Conservation (phyloP, 805 yeast genomes). For the Pichia eremophila region DNA sequence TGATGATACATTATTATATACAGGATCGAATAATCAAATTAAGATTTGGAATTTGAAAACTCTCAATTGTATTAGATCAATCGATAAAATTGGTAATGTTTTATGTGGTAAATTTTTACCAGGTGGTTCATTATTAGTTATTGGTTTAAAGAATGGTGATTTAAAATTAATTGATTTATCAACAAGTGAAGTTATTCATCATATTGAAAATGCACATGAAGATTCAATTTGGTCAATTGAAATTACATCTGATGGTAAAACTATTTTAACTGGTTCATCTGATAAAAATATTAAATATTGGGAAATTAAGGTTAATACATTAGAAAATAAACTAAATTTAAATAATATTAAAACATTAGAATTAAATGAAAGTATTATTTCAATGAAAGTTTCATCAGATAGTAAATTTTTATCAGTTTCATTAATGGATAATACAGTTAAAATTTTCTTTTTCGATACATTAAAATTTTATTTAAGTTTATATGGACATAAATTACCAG, state of each 20-base stretch:
- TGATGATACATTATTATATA: conserved; percentile 71
- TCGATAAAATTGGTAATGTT: conserved; percentile 77
- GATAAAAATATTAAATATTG: conserved; percentile 87
- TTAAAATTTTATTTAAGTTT: conserved; percentile 80
- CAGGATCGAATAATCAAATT: conserved; percentile 83
- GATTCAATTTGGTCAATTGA: conserved; percentile 85
- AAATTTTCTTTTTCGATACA: conserved; percentile 81
- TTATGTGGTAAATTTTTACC: conserved; percentile 76
- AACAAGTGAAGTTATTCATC: conserved; percentile 62
- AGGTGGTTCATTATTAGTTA: conserved; percentile 78
- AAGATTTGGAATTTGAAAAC: conserved; percentile 83
- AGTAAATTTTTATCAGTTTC: conserved; percentile 71
- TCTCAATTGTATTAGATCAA: conserved; percentile 69
- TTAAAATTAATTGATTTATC: conserved; percentile 81
- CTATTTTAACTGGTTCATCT: conserved; percentile 85
- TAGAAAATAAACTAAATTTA: conserved; percentile 42
- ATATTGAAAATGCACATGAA: conserved; percentile 65
- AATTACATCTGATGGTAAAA: conserved; percentile 74
- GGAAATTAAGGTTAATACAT: conserved; percentile 71
- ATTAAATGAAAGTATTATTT: conserved; percentile 73
- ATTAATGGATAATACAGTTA: conserved; percentile 87
- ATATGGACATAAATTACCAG: conserved; percentile 96
- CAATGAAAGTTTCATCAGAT: conserved; percentile 76
- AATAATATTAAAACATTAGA: conserved; percentile 76
- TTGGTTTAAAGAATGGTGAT: conserved; percentile 83